phyloP scores from a whole-genome alignment of 352 stramenopile genomes.

The Phytopythium kandeliae region DNA sequence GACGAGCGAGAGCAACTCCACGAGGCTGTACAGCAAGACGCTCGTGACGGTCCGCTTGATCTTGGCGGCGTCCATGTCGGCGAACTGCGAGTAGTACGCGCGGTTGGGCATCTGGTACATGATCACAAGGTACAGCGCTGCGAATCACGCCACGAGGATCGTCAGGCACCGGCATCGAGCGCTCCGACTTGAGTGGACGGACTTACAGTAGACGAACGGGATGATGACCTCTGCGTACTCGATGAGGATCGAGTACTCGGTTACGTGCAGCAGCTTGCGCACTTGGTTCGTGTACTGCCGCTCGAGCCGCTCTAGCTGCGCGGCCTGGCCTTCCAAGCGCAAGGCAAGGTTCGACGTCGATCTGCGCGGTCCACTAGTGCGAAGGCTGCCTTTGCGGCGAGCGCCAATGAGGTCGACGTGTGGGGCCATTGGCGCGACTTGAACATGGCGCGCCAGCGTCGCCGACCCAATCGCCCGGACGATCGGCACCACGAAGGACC shows the following conservation, averaged over 20 bases:
- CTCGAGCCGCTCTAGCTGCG: conserved; percentile 7
- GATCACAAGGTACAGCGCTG: conserved; percentile 16
- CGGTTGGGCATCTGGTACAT: conserved; percentile 21
- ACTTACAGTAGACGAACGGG: neutral
- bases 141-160: conserved; percentile 6
- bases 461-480: too few species aligned
- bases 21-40: conserved; percentile 24
- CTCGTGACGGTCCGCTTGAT: conserved; percentile 12
- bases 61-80: conserved; percentile 5
- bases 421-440: neutral
- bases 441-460: neutral
- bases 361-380: neutral
- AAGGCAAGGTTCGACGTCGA: neutral
- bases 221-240: conserved; percentile 1
- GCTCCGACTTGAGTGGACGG: neutral
- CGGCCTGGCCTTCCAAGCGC: neutral
- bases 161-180: conserved; percentile 5
- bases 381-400: neutral
- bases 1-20: conserved; percentile 35
- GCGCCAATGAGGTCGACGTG: neutral
- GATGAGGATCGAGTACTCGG: conserved; percentile 21
- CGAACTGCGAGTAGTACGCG: conserved; percentile 21
- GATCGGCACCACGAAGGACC: neutral
- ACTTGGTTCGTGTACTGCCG: conserved; percentile 12
- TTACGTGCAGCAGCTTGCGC: conserved; percentile 21